Conservation (phyloP, 371 early-diverging fungal species). For the Dinochytrium kinnereticum region DNA sequence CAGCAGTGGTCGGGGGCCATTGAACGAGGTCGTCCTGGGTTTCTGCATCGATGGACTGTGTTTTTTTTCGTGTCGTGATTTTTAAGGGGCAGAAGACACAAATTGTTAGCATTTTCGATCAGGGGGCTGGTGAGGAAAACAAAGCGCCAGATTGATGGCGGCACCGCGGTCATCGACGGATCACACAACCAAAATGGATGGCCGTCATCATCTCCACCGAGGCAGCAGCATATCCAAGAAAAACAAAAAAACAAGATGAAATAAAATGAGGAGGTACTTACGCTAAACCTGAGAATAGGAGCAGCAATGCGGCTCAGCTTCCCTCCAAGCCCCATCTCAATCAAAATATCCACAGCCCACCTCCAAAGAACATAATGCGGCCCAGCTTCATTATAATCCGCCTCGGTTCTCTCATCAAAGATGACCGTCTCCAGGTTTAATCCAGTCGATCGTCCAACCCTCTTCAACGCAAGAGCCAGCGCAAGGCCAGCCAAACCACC, state of each 20-base stretch:
- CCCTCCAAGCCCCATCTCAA: constrained; percentile 51
- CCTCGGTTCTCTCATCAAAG: constrained; percentile 35
- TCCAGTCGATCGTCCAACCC: constrained; percentile 34
- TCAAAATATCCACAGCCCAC: constrained; percentile 49
- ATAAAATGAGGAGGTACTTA: no score
- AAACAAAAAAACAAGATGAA: no score
- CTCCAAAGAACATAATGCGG: constrained; percentile 50
- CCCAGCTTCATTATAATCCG: constrained; percentile 19
- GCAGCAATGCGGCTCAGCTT: constrained; percentile 41
- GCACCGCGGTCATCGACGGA: not conserved
- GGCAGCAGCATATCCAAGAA: no score
- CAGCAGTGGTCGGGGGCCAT: constrained; percentile 8
- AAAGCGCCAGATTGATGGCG: not conserved
- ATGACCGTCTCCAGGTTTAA: constrained; percentile 41
- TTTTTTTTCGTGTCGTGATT: no score
- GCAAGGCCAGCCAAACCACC: constrained; percentile 54
- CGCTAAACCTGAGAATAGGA: constrained; percentile 41
- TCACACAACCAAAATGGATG: not conserved
- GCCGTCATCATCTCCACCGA: not conserved
- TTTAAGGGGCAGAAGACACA: no score
- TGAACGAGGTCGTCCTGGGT: constrained; percentile 18
- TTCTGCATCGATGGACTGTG: constrained; percentile 13
- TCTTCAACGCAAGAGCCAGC: constrained; percentile 49
- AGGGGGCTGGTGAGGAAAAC: no score
- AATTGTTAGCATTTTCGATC: no score